Percentiles rank a stretch among this genome's conserved stretches.
phyloP scores from a whole-genome alignment of 164 flowering plant species.

The Cinnamomum micranthum region DNA sequence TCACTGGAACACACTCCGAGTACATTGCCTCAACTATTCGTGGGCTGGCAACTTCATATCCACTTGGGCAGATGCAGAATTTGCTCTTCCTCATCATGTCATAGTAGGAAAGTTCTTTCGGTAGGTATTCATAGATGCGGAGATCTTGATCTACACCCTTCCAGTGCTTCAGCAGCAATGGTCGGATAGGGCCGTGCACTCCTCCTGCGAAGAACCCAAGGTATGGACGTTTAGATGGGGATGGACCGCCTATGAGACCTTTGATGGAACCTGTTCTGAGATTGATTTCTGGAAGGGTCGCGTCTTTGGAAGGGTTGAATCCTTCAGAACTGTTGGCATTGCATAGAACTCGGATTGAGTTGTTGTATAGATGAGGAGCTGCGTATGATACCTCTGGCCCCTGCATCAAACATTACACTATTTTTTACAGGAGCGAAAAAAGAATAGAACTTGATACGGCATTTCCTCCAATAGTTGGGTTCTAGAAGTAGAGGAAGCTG shows the following conservation, averaged over 20 bases:
- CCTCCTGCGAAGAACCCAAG: conserved; percentile 45
- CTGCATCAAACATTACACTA: conserved; percentile 10
- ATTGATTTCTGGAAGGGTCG: conserved; percentile 35
- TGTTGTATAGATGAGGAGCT: conserved; percentile 24
- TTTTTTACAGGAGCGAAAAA: background rate
- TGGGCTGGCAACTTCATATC: conserved; percentile 20
- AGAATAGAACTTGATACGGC: background rate
- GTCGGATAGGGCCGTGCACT: conserved; percentile 35
- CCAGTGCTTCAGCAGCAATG: conserved; percentile 33
- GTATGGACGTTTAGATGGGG: conserved; percentile 21
- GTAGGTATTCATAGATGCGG: conserved; percentile 14
- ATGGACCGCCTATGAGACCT: conserved; percentile 25
- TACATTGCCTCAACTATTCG: conserved; percentile 18
- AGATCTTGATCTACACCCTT: conserved; percentile 27
- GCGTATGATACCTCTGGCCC: conserved; percentile 26
- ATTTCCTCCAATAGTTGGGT: background rate
- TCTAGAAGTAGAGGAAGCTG: background rate
- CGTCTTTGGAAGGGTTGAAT: conserved; percentile 33
- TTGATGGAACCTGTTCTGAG: conserved; percentile 4
- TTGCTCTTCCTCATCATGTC: conserved; percentile 18
- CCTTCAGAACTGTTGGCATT: conserved; percentile 37
- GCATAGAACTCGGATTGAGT: conserved; percentile 35
- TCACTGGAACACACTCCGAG: conserved; percentile 16
- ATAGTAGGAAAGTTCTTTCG: conserved; percentile 7
- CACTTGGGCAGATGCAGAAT: conserved; percentile 17